These are phyloP conservation scores for Colletotrichum liriopes DNA, from an alignment of 2,329 filamentous ascomycete genomes.

Conservation along the genomic window DNA sequence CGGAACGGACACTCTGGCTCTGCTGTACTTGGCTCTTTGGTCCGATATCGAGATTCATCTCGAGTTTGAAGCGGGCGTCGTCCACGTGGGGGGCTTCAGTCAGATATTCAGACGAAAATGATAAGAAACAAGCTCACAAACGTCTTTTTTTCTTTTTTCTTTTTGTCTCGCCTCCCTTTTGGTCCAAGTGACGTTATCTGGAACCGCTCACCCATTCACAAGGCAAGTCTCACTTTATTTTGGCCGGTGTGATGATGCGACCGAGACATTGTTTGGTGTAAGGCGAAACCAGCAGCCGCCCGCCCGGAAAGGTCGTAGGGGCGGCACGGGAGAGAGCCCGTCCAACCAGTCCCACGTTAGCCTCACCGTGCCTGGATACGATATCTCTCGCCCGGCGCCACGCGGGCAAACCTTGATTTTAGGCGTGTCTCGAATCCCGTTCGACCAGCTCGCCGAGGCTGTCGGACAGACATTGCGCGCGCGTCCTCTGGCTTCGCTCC, in stretches of 20 bases:
- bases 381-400: conserved; percentile 4
- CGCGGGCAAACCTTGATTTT: conserved; percentile 9
- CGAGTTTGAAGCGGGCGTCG: neutral
- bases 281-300: conserved; percentile 1
- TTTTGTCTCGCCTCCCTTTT: neutral
- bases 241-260: neutral
- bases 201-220: neutral
- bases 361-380: neutral
- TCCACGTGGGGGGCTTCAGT: neutral
- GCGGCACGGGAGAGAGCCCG: neutral
- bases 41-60: neutral
- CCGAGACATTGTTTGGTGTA: conserved; percentile 4
- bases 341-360: neutral
- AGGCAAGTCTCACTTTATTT: neutral
- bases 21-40: neutral
- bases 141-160: neutral
- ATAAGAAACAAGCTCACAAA: conserved; percentile 11
- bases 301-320: neutral
- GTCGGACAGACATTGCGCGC: conserved; percentile 2
- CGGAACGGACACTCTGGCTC: neutral
- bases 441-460: neutral
- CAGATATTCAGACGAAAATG: neutral
- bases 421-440: neutral
- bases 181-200: neutral
- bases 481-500: neutral